phyloP scores from a whole-genome alignment of 768 basidiomycete species.

The Leccinellum luteum region DNA sequence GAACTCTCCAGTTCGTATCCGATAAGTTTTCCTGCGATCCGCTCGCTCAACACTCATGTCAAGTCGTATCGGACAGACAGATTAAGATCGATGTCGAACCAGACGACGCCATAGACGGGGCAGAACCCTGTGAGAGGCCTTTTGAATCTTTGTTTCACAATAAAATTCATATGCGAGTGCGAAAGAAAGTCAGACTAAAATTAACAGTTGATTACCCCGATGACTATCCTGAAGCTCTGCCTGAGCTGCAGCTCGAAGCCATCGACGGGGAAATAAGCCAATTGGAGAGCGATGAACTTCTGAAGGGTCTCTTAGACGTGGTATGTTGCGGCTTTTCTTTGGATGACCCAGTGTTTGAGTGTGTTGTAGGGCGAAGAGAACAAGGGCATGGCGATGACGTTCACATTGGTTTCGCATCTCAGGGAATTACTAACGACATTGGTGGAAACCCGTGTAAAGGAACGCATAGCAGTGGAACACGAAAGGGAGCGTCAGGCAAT shows the following conservation, averaged over 20 bases:
- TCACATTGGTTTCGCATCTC: slow-evolving; percentile 84
- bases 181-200: slow-evolving; percentile 65
- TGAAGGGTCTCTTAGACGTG: slow-evolving; percentile 55
- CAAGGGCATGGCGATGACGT: slow-evolving; percentile 96
- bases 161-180: slow-evolving; percentile 10
- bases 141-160: not conserved
- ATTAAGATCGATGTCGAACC: slow-evolving; percentile 87
- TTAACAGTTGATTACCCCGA: slow-evolving; percentile 76
- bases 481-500: slow-evolving; percentile 73
- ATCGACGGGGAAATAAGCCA: slow-evolving; percentile 66
- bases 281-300: slow-evolving; percentile 50
- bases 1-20: slow-evolving; percentile 82
- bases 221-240: slow-evolving; percentile 81
- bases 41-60: slow-evolving; percentile 45
- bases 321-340: slow-evolving; percentile 37
- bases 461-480: slow-evolving; percentile 54
- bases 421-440: slow-evolving; percentile 71
- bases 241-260: slow-evolving; percentile 63
- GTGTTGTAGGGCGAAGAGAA: slow-evolving; percentile 71
- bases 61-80: slow-evolving; percentile 84
- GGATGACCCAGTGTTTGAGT: not conserved
- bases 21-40: slow-evolving; percentile 30
- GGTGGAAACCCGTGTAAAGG: slow-evolving; percentile 57
- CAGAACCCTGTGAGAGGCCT: slow-evolving; percentile 47
- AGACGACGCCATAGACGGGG: slow-evolving; percentile 67